Conservation (phyloP, 768 basidiomycete species). For the Mycena rebaudengoi region DNA sequence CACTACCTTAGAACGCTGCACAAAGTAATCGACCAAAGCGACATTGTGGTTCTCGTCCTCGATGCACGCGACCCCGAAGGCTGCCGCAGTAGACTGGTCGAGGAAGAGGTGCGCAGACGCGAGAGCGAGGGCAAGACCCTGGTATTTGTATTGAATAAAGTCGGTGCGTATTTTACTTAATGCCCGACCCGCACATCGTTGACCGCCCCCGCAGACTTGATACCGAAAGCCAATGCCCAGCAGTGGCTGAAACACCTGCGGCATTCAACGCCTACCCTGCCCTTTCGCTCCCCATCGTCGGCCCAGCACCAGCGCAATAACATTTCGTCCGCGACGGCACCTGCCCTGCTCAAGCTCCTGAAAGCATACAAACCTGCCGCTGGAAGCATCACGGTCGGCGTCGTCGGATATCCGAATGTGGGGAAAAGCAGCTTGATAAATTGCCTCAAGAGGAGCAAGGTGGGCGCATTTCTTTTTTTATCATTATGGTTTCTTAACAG, state of each 20-base stretch:
- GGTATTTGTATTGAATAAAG: slow-evolving; percentile 96
- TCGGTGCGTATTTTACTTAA: slow-evolving; percentile 67
- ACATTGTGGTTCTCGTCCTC: slow-evolving; percentile 88
- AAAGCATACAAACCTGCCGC: slow-evolving; percentile 83
- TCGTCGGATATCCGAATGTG: slow-evolving; percentile 97
- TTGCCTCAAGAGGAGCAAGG: slow-evolving; percentile 86
- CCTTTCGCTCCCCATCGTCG: slow-evolving; percentile 84
- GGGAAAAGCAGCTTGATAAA: slow-evolving; percentile 97
- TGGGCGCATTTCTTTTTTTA: slow-evolving; percentile 34
- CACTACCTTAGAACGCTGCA: slow-evolving; percentile 84
- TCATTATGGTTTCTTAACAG: not conserved
- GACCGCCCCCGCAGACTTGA: slow-evolving; percentile 72
- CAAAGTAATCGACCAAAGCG: slow-evolving; percentile 93
- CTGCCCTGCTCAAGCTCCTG: slow-evolving; percentile 79
- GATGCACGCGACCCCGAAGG: slow-evolving; percentile 97
- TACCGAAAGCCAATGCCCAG: slow-evolving; percentile 88
- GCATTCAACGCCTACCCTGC: slow-evolving; percentile 90
- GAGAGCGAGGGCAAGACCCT: slow-evolving; percentile 92
- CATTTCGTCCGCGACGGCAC: slow-evolving; percentile 80
- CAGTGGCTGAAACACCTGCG: slow-evolving; percentile 92
- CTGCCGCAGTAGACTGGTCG: slow-evolving; percentile 89
- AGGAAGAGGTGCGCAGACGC: slow-evolving; percentile 89
- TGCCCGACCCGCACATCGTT: too few species aligned
- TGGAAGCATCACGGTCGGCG: slow-evolving; percentile 83
- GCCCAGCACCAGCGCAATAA: slow-evolving; percentile 83